phyloP scores from a whole-genome alignment of 2,329 filamentous ascomycete genomes.

The Arthrobotrys entomopaga region DNA sequence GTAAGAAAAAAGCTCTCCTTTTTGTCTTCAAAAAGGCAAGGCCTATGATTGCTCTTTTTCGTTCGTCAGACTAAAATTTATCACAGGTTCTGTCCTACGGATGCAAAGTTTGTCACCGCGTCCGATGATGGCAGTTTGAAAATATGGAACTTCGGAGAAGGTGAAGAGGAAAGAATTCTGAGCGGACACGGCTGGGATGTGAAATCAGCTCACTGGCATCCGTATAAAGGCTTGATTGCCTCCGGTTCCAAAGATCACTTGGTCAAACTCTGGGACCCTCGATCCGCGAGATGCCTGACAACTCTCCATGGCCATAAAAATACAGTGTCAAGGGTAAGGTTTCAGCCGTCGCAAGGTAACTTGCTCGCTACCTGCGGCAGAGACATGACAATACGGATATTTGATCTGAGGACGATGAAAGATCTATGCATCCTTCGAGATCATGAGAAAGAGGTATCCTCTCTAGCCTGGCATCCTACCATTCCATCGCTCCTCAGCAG shows the following conservation, averaged over 20 bases:
- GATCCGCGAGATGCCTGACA: conserved; percentile 86
- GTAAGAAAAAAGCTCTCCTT: conserved; percentile 22
- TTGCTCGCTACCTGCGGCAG: conserved; percentile 91
- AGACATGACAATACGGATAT: conserved; percentile 91
- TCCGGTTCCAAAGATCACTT: conserved; percentile 98
- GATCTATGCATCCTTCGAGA: conserved; percentile 93
- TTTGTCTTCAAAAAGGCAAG: too few species aligned
- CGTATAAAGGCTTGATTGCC: conserved; percentile 89
- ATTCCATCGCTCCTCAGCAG: conserved; percentile 90
- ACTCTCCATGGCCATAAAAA: conserved; percentile 98
- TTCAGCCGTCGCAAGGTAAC: conserved; percentile 84
- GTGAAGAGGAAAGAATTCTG: conserved; percentile 81
- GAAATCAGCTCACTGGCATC: conserved; percentile 97
- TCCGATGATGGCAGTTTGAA: conserved; percentile 93
- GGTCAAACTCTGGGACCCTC: conserved; percentile 98
- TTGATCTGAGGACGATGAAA: conserved; percentile 97
- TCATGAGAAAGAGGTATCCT: conserved; percentile 95
- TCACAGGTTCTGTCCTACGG: conserved; percentile 80
- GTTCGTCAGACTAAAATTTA: too few species aligned
- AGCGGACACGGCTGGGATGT: conserved; percentile 98
- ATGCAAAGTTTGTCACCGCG: conserved; percentile 94
- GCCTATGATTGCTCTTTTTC: too few species aligned
- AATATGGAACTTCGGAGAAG: conserved; percentile 93
- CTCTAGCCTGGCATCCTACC: conserved; percentile 90
- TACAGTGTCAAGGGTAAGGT: conserved; percentile 90